These are phyloP conservation scores for Suillus clintonianus DNA, from an alignment of 768 basidiomycete species.

Conservation along the genomic window DNA sequence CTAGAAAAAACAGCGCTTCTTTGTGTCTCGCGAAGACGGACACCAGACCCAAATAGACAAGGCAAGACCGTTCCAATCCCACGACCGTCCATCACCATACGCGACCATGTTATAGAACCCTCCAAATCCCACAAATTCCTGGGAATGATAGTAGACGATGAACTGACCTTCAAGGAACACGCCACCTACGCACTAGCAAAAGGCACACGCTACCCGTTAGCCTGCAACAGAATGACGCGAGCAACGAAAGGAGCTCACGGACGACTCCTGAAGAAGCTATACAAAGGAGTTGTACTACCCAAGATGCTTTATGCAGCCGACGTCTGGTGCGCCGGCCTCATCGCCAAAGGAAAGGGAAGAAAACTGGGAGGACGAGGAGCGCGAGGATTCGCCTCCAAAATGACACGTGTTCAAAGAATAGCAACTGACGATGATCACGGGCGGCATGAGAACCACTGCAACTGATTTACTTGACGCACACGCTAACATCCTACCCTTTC, in stretches of 20 bases:
- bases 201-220: not conserved
- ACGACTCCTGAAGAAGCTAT: not conserved
- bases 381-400: not conserved
- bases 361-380: not conserved
- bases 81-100: not conserved
- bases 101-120: not conserved
- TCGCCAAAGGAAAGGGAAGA: not conserved
- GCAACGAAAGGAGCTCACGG: not conserved
- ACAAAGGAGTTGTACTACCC: constrained; percentile 6
- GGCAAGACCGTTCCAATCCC: not conserved
- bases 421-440: constrained; percentile 10
- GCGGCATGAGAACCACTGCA: constrained; percentile 14
- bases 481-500: constrained; percentile 19
- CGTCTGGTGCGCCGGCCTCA: constrained; percentile 11
- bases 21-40: not conserved
- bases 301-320: constrained; percentile 12
- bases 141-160: not conserved
- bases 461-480: constrained; percentile 19
- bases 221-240: not conserved
- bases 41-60: not conserved
- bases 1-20: constrained; percentile 3
- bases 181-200: not conserved
- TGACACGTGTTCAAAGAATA: constrained; percentile 1
- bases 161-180: not conserved
- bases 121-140: not conserved